These are phyloP conservation scores for Kernera saxatilis DNA, from an alignment of 345 rosid genomes.

Conservation along the genomic window DNA sequence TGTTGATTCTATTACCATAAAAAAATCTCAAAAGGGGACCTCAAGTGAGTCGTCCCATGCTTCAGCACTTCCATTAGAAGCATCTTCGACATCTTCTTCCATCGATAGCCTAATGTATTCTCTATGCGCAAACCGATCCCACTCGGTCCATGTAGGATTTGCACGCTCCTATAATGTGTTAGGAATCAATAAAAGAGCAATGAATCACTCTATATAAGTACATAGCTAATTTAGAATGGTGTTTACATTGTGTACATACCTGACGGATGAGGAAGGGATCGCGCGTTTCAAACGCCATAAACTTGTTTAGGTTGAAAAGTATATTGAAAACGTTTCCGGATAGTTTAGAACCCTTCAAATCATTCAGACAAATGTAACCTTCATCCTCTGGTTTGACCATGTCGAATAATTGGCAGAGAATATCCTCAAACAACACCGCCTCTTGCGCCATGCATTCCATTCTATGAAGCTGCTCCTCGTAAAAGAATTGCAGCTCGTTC, in stretches of 20 bases:
- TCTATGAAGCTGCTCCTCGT: constrained; percentile 95
- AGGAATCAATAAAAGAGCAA: neutral
- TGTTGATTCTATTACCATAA: constrained; percentile 13
- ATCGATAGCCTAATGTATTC: constrained; percentile 95
- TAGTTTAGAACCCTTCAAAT: constrained; percentile 80
- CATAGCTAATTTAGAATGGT: neutral
- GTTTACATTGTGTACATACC: constrained; percentile 36
- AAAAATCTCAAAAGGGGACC: constrained; percentile 69
- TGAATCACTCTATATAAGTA: neutral
- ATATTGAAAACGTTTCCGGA: constrained; percentile 90
- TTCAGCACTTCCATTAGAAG: constrained; percentile 95
- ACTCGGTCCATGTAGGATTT: constrained; percentile 92
- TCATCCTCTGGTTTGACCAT: constrained; percentile 90
- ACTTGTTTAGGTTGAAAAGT: constrained; percentile 92
- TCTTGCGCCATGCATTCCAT: constrained; percentile 99
- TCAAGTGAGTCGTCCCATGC: constrained; percentile 98
- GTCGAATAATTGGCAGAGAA: constrained; percentile 89
- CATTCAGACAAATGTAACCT: constrained; percentile 56
- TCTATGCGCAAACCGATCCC: constrained; percentile 98
- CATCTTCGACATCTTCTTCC: constrained; percentile 99
- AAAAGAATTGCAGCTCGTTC: constrained; percentile 86
- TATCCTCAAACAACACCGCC: constrained; percentile 93
- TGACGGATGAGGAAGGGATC: constrained; percentile 98
- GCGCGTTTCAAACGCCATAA: constrained; percentile 96
- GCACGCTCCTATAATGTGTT: constrained; percentile 75